Percentiles rank a stretch among this genome's conserved stretches.
phyloP scores from a whole-genome alignment of 345 rosid genomes.

The Microcos paniculata region DNA sequence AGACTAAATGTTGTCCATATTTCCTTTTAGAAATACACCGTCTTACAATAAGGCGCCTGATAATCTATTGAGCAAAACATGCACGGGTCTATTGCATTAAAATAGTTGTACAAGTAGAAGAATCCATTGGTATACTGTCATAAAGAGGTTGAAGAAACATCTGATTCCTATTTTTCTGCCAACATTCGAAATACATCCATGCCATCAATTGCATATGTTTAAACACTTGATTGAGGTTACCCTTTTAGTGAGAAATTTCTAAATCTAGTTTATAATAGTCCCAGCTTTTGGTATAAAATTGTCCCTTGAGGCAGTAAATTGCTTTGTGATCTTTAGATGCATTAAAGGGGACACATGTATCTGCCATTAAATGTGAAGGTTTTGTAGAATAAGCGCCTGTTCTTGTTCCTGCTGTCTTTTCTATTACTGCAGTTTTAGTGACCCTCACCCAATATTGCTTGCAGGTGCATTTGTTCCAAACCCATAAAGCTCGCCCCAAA shows the following conservation, averaged over 20 bases:
- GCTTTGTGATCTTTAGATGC: background rate
- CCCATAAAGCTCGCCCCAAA: background rate
- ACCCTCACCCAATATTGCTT: background rate
- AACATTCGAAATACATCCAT: background rate
- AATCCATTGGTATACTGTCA: background rate
- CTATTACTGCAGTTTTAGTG: background rate
- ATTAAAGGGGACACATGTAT: background rate
- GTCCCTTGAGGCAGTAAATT: background rate
- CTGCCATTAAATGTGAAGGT: background rate
- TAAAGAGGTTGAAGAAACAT: background rate
- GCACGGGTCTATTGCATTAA: background rate
- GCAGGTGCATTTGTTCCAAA: conserved; percentile 15
- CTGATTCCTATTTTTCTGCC: background rate
- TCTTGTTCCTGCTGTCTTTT: background rate
- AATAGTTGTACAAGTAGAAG: background rate
- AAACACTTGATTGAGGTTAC: background rate
- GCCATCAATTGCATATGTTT: background rate
- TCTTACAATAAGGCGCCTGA: background rate
- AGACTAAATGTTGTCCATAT: background rate
- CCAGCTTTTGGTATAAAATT: background rate
- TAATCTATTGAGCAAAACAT: background rate
- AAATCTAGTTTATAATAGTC: no score
- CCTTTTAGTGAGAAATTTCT: background rate
- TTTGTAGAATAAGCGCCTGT: background rate
- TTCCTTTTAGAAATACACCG: background rate